A percentile compares a stretch with the other conserved stretches of the same genome.
Conservation (phyloP, 257 asterid species). For the Knoxia roxburghii region DNA sequence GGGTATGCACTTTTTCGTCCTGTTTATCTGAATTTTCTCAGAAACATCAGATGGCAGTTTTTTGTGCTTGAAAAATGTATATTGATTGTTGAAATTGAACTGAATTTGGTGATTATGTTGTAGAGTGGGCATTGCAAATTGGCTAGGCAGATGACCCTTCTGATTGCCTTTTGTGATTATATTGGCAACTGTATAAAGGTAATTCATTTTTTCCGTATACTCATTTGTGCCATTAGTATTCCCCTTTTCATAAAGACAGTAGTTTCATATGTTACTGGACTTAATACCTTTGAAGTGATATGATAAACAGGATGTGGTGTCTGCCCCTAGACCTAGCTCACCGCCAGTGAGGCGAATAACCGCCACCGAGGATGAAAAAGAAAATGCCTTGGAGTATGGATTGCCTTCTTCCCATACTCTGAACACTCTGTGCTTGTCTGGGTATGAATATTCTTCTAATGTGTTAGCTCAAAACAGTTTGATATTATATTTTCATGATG, state of each 20-base stretch:
- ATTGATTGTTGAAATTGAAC: not conserved
- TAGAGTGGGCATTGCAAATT: conserved; percentile 91
- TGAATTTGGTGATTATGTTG: conserved; percentile 13
- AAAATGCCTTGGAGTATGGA: conserved; percentile 89
- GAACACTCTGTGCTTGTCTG: conserved; percentile 89
- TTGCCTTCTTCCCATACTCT: conserved; percentile 95
- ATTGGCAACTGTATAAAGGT: conserved; percentile 74
- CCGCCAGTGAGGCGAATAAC: conserved; percentile 82
- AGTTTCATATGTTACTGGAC: conserved; percentile 6
- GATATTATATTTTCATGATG: not conserved
- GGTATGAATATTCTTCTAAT: conserved; percentile 35
- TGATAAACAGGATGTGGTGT: conserved; percentile 69
- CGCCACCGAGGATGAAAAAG: conserved; percentile 74
- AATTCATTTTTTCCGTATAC: not conserved
- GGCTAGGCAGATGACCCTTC: conserved; percentile 94
- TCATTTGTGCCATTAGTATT: not conserved
- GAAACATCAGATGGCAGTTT: no score
- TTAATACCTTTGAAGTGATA: conserved; percentile 15
- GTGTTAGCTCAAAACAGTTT: no score
- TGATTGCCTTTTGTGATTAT: conserved; percentile 88
- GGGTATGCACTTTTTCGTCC: conserved; percentile 41
- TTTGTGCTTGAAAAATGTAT: not conserved
- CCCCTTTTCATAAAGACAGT: not conserved
- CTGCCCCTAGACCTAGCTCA: conserved; percentile 79
- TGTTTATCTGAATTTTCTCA: not conserved